phyloP scores from a whole-genome alignment of 257 asterid genomes.

The Prunella vulgaris region DNA sequence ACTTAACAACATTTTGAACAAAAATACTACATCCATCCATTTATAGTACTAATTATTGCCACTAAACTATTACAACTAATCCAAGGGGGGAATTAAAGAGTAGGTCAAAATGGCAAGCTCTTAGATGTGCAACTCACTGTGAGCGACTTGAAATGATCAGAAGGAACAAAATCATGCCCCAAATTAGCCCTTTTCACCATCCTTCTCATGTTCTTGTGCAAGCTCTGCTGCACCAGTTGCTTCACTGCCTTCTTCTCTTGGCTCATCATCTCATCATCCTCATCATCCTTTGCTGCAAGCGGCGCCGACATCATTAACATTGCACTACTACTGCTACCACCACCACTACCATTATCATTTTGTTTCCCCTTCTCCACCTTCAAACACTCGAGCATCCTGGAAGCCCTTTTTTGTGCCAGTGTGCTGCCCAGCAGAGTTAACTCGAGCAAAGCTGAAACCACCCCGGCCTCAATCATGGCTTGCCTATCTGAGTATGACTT shows the following conservation, averaged over 20 bases:
- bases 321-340: slow-evolving; percentile 19
- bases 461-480: slow-evolving; percentile 78
- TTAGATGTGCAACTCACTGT: slow-evolving; percentile 72
- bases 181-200: slow-evolving; percentile 82
- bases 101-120: slow-evolving; percentile 70
- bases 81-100: neutral
- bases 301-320: slow-evolving; percentile 57
- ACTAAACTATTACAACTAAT: neutral
- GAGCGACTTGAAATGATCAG: slow-evolving; percentile 66
- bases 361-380: slow-evolving; percentile 76
- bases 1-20: too few species aligned
- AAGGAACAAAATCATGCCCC: slow-evolving; percentile 77
- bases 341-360: too few species aligned
- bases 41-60: neutral
- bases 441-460: slow-evolving; percentile 63
- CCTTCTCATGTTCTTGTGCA: slow-evolving; percentile 82
- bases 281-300: slow-evolving; percentile 27
- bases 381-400: slow-evolving; percentile 72
- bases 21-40: neutral
- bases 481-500: slow-evolving; percentile 69
- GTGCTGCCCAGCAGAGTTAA: slow-evolving; percentile 74
- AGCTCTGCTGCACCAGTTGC: slow-evolving; percentile 80
- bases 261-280: slow-evolving; percentile 52
- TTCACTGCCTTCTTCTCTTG: slow-evolving; percentile 81
- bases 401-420: slow-evolving; percentile 81